Percentiles rank a stretch among this genome's conserved stretches.
Evolutionary conservation across 2,329 filamentous ascomycete species (phyloP).

Genomic region (Pseudogymnoascus sp.): DNA sequence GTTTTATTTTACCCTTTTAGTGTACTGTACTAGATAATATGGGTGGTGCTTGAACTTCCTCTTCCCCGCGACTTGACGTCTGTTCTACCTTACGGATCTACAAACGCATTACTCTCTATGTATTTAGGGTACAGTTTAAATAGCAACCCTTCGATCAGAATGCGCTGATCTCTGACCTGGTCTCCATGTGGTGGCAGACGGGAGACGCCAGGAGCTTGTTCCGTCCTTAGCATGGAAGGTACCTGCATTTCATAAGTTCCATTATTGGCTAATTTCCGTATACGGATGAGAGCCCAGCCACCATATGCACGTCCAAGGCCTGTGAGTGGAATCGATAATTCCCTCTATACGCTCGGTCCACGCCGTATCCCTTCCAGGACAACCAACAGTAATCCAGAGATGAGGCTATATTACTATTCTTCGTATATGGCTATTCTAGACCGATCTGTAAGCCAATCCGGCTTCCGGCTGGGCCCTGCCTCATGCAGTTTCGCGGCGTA

Average conservation of each 20-base stretch:
- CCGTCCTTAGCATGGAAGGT: not conserved
- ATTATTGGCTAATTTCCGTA: constrained; percentile 5
- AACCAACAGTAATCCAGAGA: not conserved
- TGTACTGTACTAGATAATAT: not conserved
- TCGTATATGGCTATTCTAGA: not conserved
- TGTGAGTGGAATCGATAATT: not conserved
- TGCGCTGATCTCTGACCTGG: constrained; percentile 5
- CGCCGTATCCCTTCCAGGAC: not conserved
- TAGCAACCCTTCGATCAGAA: not conserved
- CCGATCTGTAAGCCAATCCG: not conserved
- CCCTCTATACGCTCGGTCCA: not conserved
- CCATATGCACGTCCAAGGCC: not conserved
- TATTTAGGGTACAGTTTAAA: not conserved
- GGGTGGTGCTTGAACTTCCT: not conserved
- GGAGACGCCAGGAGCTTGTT: not conserved
- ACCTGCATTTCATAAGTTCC: not conserved
- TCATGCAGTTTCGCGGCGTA: constrained; percentile 4
- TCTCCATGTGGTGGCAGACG: not conserved
- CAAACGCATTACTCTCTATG: not conserved
- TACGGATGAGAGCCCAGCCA: not conserved
- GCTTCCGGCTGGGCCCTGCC: not conserved
- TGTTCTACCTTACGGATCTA: not conserved
- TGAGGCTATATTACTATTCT: not conserved
- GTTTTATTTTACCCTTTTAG: not conserved
- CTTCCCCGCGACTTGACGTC: not conserved